Evolutionary conservation across 805 yeast species (phyloP), one percentile per base, ranked within the genome.

Genomic region (Zygosaccharomyces kombuchaensis): DNA sequence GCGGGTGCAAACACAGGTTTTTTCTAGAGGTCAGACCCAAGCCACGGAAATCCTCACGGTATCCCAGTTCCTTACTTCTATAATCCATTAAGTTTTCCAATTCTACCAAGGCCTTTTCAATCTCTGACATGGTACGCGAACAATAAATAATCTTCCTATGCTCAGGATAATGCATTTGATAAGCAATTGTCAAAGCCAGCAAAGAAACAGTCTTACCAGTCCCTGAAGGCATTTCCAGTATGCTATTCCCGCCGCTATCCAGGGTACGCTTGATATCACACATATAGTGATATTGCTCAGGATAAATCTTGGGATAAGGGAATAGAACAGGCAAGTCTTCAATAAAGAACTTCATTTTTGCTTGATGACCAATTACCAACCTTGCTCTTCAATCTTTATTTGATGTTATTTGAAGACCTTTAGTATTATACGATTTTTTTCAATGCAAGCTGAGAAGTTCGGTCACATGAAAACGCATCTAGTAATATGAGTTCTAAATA

Each of bases 111-210:
- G 99, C 97, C 68, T 93, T 93, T 69, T 93, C 99, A 63, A 93
- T 93, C 70, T 93, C 99, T 9, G 97, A 87, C 98, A 93, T 93
- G 27, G 99, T 93, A 76, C 99, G 98, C 4, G 99, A 93, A 67
- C 99, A 93, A 68, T 93, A 93, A 6, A 93, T 87, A 54, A 93
- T 82, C 73, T 91, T 93, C 46, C 69, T 71, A 60, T 88, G 96
- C 59, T 91, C 97, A 8, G 96, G 95, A 63, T 91, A 90, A 61
- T 78, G 79, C 87, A 87, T 81, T 65, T 93, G 99, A 66, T 93
- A 93, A 10, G 99, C 96, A 37, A 93, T 88, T 0, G 98, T 88
- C 36, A 93, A 69, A 0, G 98, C 88, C 25, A 93, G 72, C 62
- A 93, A 73, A 0, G 98, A 89, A 2, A 93, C 86, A 31, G 99